Base-by-base conservation (phyloP, 768 basidiomycete species). In the Basidioascus undulatus region DNA sequence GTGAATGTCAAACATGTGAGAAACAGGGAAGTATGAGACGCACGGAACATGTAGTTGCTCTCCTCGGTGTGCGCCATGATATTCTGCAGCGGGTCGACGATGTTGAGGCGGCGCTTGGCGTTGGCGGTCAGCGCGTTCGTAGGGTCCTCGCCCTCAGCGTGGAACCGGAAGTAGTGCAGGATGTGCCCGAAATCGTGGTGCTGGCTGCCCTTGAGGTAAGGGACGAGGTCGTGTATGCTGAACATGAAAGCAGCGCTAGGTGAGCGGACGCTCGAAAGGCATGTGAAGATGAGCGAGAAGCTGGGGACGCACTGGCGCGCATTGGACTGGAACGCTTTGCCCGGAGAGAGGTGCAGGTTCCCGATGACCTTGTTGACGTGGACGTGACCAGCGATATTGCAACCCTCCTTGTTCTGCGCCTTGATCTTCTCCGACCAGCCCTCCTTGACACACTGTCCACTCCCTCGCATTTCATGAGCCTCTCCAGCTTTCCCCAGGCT, bases 291-390 rank as follows among this genome's bases (percentile, higher is more conserved):
- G 27, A 9, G 44, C 56, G 20, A 57, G 43, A 26, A 55, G 53
- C 35, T 50, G 48, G 37, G 55, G 47, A 20, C n/a, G n/a, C n/a
- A n/a, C n/a, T 80, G 72, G 46, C 76, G 72, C 39, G 67, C 62
- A 53, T 74, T 75, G 32, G 72, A 66, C 57, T 87, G 86, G 76
- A 87, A 98, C n/a, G 83, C 82, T 33, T 76, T 71, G 24, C 92
- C 92, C 1, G 84, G 87, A 5, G 82, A 84, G 51, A 96, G 69
- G 55, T 92, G 81, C 56, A 94, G 78, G 60, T 82, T 92, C 42
- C 89, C 86, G 47, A 84, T 69, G 47, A 94, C 89, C 59, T 94
- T 92, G 69, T 96, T 96, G 41, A 96, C 82, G 42, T 77, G 78
- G 44, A 98, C 70, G 40, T 74, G 73, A 33, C 92, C 92, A 19